Base-by-base conservation (phyloP, 345 rosid genomes). In the Kernera saxatilis region DNA sequence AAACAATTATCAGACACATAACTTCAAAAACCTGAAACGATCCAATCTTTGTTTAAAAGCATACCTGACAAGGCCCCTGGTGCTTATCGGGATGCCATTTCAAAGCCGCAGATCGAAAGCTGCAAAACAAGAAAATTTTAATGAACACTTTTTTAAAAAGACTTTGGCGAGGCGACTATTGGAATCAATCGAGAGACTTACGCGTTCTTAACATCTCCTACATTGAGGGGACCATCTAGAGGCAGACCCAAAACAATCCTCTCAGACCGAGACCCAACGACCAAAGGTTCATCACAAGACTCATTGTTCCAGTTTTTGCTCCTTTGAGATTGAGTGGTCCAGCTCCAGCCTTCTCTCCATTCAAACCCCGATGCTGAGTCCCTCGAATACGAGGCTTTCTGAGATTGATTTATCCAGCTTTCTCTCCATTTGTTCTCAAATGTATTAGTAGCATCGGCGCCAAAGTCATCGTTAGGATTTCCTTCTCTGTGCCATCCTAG, bases 41-140 rank as follows among this genome's bases (percentile, higher is more conserved):
- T 30, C 59, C 4, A 54, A 53, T 23, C 50, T 80, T 45, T 35
- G 5, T 37, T 58, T 30, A 0, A 5, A 58, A 49, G 2, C 54
- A 50, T 74, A 90, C 91, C 91, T 85, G 87, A 43, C 85, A 80
- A 78, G 89, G 72, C 39, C 90, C 96, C 57, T 85, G 91, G 70
- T 88, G 90, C 80, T 79, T 91, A 77, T 91, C 95, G 5, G 99
- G 99, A 82, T 94, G 99, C 96, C 99, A 91, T 73, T 85, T 94
- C 58, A 89, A 75, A 67, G 99, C 97, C 8, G 90, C 68, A 23
- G 72, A 22, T 11, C 88, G 90, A 46, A 86, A 93, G 9, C 97
- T 93, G 88, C 74, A 81, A 45, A 44, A 53, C 58, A 62, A 21
- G 43, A 70, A 21, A 53, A 3, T 22, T 5, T 33, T 26, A 14